Conservation (phyloP, 495 filamentous ascomycete species). For the Podospora anserina region DNA sequence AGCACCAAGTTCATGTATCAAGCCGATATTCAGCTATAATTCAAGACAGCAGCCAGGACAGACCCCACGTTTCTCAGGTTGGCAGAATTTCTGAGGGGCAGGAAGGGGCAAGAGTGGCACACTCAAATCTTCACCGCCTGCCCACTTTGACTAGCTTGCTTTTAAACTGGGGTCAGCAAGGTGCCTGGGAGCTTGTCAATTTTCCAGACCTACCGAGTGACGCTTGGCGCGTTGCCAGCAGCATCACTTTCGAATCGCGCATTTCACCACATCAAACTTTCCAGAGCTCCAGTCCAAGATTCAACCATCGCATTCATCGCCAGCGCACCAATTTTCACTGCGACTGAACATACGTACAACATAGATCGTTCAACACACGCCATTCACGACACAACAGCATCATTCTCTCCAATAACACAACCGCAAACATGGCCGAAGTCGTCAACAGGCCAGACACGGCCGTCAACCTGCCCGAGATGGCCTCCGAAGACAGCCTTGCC, state of each 20-base stretch:
- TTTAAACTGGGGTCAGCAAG: constrained; percentile 7
- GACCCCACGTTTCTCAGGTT: constrained; percentile 32
- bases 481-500: constrained; percentile 22
- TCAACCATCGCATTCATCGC: neutral
- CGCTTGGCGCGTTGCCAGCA: neutral
- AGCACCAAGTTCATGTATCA: neutral
- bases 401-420: neutral
- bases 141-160: neutral
- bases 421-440: constrained; percentile 22
- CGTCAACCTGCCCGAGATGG: constrained; percentile 9
- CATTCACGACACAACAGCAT: neutral
- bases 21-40: neutral
- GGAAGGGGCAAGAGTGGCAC: constrained; percentile 9
- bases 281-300: neutral
- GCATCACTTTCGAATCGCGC: neutral
- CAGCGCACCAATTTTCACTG: neutral
- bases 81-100: constrained; percentile 39
- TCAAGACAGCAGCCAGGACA: constrained; percentile 9
- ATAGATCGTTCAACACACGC: neutral
- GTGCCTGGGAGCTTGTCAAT: constrained; percentile 4
- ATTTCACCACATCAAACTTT: neutral
- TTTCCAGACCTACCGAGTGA: neutral
- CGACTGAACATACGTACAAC: neutral
- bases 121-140: constrained; percentile 19
- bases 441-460: constrained; percentile 14